These are phyloP conservation scores for Neodidymelliopsis sp. DNA, from an alignment of 2,329 filamentous ascomycete species.

Conservation along the genomic window DNA sequence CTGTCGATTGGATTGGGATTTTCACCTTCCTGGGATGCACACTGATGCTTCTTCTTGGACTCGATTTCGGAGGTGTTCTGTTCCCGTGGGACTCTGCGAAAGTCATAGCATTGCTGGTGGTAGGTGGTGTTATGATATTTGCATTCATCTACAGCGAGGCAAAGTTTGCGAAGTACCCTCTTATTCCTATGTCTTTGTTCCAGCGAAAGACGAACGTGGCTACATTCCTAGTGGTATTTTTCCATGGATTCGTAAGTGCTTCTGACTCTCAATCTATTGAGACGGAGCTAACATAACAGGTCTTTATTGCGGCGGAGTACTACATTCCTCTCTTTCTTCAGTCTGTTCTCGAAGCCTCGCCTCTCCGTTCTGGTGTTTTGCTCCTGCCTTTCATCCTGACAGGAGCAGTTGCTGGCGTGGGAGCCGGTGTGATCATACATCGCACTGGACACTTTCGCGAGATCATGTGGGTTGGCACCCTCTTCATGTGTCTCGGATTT, in stretches of 20 bases:
- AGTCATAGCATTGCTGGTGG: constrained; percentile 63
- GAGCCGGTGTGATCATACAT: constrained; percentile 57
- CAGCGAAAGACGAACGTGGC: constrained; percentile 63
- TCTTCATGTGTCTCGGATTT: constrained; percentile 43
- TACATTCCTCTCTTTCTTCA: constrained; percentile 80
- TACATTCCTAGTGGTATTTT: constrained; percentile 59
- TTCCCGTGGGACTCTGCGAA: constrained; percentile 63
- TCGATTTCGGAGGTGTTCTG: constrained; percentile 62
- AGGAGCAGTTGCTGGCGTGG: constrained; percentile 55
- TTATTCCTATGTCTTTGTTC: constrained; percentile 74
- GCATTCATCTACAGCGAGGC: constrained; percentile 69
- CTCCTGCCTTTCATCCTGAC: constrained; percentile 65
- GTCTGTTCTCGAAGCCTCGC: constrained; percentile 67
- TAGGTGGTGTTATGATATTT: constrained; percentile 57
- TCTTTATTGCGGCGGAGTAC: constrained; percentile 66
- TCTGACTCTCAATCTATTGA: too few species aligned
- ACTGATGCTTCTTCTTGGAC: constrained; percentile 60
- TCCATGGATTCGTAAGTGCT: constrained; percentile 56
- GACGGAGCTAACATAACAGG: constrained; percentile 14
- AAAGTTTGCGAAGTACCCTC: constrained; percentile 68
- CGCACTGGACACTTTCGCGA: constrained; percentile 54
- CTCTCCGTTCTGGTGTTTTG: constrained; percentile 67
- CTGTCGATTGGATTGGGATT: constrained; percentile 63
- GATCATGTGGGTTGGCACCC: constrained; percentile 46
- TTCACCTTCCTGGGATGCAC: constrained; percentile 60